phyloP scores from a whole-genome alignment of 2,329 filamentous ascomycete genomes.

The Hypoxylon sp. region DNA sequence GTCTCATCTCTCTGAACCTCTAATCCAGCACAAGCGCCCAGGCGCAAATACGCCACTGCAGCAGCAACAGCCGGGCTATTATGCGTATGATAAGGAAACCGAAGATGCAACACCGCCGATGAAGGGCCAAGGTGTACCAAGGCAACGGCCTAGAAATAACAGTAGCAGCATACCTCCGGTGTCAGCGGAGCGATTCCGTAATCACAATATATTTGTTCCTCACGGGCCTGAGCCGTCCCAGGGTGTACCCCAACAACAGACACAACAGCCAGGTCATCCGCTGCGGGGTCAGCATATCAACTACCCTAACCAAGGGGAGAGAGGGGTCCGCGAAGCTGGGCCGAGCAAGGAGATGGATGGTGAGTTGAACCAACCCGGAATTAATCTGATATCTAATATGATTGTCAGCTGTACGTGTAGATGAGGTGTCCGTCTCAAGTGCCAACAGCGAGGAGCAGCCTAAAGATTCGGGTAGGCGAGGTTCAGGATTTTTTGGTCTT shows the following conservation, averaged over 20 bases:
- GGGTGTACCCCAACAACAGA: conserved; percentile 31
- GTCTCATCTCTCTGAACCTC: conserved; percentile 65
- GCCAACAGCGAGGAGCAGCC: conserved; percentile 55
- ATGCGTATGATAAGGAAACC: conserved; percentile 65
- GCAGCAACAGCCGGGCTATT: conserved; percentile 52
- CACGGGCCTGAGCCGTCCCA: conserved; percentile 38
- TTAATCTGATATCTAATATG: conserved; percentile 49
- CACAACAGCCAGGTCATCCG: conserved; percentile 42
- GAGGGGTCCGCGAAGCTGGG: conserved; percentile 55
- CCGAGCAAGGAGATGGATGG: conserved; percentile 63
- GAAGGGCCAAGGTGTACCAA: conserved; percentile 32
- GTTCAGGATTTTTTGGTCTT: conserved; percentile 55
- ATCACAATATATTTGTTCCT: conserved; percentile 56
- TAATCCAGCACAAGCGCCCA: conserved; percentile 56
- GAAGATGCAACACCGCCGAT: conserved; percentile 48
- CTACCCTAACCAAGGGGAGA: conserved; percentile 54
- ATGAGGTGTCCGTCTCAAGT: conserved; percentile 59
- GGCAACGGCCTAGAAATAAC: conserved; percentile 43
- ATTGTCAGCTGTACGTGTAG: conserved; percentile 49
- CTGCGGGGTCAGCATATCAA: conserved; percentile 58
- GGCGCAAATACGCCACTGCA: conserved; percentile 50
- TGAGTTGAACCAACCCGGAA: conserved; percentile 50
- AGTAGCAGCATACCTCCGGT: conserved; percentile 59
- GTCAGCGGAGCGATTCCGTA: conserved; percentile 63
- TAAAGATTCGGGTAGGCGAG: conserved; percentile 53